A percentile compares a stretch with the other conserved stretches of the same genome.
Conservation (phyloP, 495 filamentous ascomycete genomes). For the Penicillium odoratum region DNA sequence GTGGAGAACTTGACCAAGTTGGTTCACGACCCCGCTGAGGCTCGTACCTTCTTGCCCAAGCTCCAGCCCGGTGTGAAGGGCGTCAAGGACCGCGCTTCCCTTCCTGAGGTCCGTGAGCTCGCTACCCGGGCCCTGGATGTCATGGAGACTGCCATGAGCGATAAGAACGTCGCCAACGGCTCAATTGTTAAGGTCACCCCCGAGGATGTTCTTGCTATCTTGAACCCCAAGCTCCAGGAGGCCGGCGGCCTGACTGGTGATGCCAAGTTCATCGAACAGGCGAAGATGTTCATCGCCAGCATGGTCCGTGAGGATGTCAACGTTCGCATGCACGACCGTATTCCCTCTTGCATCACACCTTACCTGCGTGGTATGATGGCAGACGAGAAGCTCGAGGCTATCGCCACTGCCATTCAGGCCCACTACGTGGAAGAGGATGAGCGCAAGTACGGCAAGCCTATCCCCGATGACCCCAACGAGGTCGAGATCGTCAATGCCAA, state of each 20-base stretch:
- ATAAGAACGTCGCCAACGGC: constrained; percentile 54
- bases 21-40: constrained; percentile 96
- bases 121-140: constrained; percentile 78
- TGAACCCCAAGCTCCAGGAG: constrained; percentile 74
- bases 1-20: constrained; percentile 98
- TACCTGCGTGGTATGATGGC: constrained; percentile 74
- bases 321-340: constrained; percentile 72
- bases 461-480: constrained; percentile 82
- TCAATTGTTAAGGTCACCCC: constrained; percentile 67
- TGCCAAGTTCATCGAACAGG: constrained; percentile 61
- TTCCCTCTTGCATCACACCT: constrained; percentile 61
- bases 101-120: constrained; percentile 92
- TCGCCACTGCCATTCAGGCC: constrained; percentile 65
- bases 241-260: constrained; percentile 62
- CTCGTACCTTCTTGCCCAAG: constrained; percentile 92
- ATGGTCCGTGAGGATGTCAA: constrained; percentile 93
- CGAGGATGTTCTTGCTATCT: constrained; percentile 72
- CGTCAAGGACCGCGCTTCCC: constrained; percentile 82
- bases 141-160: constrained; percentile 91
- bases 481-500: constrained; percentile 96
- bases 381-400: constrained; percentile 53
- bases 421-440: constrained; percentile 79
- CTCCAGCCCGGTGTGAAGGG: constrained; percentile 90
- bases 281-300: constrained; percentile 72
- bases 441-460: constrained; percentile 80